phyloP scores from a whole-genome alignment of 1,284 basidiomycete species.

The Puccinia brachypodii region DNA sequence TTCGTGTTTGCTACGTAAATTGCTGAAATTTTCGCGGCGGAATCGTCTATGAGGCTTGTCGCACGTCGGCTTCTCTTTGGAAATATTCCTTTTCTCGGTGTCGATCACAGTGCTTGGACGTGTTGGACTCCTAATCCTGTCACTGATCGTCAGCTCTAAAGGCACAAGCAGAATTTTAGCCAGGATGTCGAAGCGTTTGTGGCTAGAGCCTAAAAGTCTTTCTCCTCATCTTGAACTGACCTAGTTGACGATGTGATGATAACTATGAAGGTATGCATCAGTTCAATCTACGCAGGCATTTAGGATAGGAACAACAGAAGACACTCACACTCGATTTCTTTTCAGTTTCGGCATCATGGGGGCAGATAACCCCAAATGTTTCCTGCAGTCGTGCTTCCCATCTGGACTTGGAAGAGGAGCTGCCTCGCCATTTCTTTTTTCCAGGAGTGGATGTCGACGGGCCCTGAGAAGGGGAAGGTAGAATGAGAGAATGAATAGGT shows the following conservation, averaged over 20 bases:
- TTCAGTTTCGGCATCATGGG: not conserved
- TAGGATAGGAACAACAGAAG: not conserved
- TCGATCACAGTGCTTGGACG: not conserved
- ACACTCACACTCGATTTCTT: not conserved
- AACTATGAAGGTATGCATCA: not conserved
- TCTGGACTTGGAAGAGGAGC: not conserved
- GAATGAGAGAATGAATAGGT: not conserved
- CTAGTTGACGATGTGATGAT: not conserved
- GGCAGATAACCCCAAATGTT: not conserved
- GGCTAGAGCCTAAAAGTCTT: not conserved
- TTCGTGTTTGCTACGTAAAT: not conserved
- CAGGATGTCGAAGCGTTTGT: not conserved
- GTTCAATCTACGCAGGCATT: not conserved
- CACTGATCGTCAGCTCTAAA: not conserved
- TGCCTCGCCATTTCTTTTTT: not conserved
- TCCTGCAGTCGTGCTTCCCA: not conserved
- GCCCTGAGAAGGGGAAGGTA: not conserved
- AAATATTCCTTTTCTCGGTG: not conserved
- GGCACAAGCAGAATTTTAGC: not conserved
- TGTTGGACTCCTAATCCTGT: slow-evolving; percentile 8
- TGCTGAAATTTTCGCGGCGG: not conserved
- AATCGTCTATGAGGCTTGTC: not conserved
- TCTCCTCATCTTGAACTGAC: not conserved
- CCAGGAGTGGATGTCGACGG: not conserved
- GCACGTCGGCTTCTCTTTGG: not conserved